Percentiles rank a stretch among this genome's conserved stretches.
Conservation (phyloP, 2,329 filamentous ascomycete genomes). For the Pyricularia grisea region DNA sequence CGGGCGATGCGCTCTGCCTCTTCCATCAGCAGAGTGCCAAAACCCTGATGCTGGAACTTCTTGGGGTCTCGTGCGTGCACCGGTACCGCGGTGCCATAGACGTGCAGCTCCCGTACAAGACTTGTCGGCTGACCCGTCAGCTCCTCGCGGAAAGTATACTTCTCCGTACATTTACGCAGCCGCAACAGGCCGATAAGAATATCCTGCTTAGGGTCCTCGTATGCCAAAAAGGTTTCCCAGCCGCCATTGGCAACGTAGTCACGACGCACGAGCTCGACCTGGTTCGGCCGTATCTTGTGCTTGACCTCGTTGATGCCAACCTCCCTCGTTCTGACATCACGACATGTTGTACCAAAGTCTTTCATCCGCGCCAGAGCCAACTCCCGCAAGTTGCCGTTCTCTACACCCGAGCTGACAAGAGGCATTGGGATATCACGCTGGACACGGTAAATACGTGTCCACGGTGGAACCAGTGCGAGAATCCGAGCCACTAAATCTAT, state of each 20-base stretch:
- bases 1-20: constrained; percentile 92
- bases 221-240: constrained; percentile 97
- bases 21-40: constrained; percentile 93
- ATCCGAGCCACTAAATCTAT: constrained; percentile 97
- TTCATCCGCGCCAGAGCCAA: constrained; percentile 96
- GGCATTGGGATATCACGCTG: constrained; percentile 99
- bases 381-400: constrained; percentile 94
- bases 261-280: constrained; percentile 87
- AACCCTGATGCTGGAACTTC: constrained; percentile 98
- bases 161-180: constrained; percentile 77
- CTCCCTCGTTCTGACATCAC: constrained; percentile 91
- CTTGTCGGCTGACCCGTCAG: constrained; percentile 80
- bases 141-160: constrained; percentile 87
- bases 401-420: constrained; percentile 93
- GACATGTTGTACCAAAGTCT: constrained; percentile 94
- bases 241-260: constrained; percentile 94
- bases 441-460: constrained; percentile 97
- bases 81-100: constrained; percentile 95
- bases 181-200: constrained; percentile 88
- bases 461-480: constrained; percentile 85
- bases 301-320: constrained; percentile 99
- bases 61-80: constrained; percentile 89
- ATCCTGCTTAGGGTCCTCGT: constrained; percentile 97
- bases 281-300: constrained; percentile 92
- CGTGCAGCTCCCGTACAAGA: constrained; percentile 87